These are phyloP conservation scores for Fusarium liriodendri DNA, from an alignment of 2,329 filamentous ascomycete species.

Conservation along the genomic window DNA sequence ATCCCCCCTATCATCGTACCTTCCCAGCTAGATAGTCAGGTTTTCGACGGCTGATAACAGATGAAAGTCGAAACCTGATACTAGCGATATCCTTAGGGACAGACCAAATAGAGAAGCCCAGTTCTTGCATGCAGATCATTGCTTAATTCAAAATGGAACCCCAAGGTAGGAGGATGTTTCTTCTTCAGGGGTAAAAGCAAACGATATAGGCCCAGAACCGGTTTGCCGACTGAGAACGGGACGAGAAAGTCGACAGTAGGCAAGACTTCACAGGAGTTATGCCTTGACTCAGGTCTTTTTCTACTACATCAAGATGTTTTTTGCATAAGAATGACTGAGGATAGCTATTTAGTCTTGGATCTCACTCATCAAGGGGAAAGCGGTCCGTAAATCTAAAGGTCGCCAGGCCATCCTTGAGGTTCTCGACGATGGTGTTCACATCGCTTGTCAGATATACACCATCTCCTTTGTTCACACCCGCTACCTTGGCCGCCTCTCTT, in stretches of 20 bases:
- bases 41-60: too few species aligned
- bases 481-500: slow-evolving; percentile 51
- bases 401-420: slow-evolving; percentile 68
- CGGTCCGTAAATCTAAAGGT: slow-evolving; percentile 75
- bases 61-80: background rate
- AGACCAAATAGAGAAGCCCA: background rate
- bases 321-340: background rate
- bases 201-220: background rate
- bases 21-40: too few species aligned
- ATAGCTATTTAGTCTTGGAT: background rate
- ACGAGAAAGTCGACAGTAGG: background rate
- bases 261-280: background rate
- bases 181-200: background rate
- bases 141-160: background rate
- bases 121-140: background rate
- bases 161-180: background rate
- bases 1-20: too few species aligned
- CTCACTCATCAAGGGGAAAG: slow-evolving; percentile 65
- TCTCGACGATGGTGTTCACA: slow-evolving; percentile 53
- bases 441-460: slow-evolving; percentile 55
- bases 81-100: background rate
- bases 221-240: background rate
- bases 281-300: background rate
- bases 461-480: slow-evolving; percentile 56
- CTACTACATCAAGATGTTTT: background rate